Evolutionary conservation across 2,329 filamentous ascomycete genomes (phyloP), one percentile per base, ranked within the genome.

Genomic region (Penicillium concentricum): DNA sequence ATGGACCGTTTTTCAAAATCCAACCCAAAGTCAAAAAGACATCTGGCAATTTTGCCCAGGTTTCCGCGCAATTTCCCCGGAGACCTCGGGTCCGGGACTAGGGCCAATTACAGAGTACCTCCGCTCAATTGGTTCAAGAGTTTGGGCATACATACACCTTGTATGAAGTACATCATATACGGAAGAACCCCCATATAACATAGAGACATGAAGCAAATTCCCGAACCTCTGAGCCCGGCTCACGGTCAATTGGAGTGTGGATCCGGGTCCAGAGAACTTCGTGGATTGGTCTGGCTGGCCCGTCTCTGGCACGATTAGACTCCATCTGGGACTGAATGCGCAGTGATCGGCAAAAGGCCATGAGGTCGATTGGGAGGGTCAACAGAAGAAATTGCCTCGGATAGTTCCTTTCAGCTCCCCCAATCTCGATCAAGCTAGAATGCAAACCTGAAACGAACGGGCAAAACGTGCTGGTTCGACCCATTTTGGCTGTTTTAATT

Each of bases 261-360:
- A 53, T 28, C 42, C 47, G 44, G 54, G 37, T 32, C 30, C 12
- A 55, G 53, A 51, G 47, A 50, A 48, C 52, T 56, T 51, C 16
- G 51, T 20, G 49, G 35, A 61, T 63, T 61, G 58, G 61, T 51
- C 42, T 41, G 28, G 39, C 46, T 60, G 57, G 55, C 46, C 61
- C 60, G 60, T 62, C 61, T 39, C 32, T 37, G 54, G 22, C 52
- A 24, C 10, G 13, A 57, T 43, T 48, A 41, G 56, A 38, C 47
- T 52, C 47, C 53, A 59, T 57, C 34, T 24, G 48, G 42, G 37
- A 53, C 30, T 42, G 37, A 58, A 53, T 30, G n/a, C 41, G 55
- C 45, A 54, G 44, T 26, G 61, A 62, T 63, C 60, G 51, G 51
- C 60, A 54, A n/a, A 39, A 22, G 24, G 18, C 39, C n/a, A 45